These are phyloP conservation scores for Aspergillus campestris DNA, from an alignment of 495 filamentous ascomycete genomes.

Conservation along the genomic window DNA sequence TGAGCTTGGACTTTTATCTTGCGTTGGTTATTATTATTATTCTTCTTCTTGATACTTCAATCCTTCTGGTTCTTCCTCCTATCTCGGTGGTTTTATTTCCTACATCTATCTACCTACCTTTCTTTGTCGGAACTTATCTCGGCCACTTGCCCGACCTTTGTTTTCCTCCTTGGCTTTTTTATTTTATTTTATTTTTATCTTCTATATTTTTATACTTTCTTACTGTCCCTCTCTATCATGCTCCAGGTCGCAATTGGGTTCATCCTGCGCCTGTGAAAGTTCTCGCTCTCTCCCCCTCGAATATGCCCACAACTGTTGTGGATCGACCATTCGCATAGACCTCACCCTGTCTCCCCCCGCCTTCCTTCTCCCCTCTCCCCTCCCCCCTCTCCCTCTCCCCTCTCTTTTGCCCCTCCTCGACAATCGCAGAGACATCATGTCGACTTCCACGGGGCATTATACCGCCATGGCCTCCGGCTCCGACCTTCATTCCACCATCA, in stretches of 20 bases:
- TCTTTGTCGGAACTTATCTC: too few relatives aligned
- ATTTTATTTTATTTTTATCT: not conserved
- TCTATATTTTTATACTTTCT: not conserved
- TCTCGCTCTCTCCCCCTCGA: too few relatives aligned
- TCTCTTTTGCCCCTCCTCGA: constrained; percentile 2
- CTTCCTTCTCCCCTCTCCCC: constrained; percentile 6
- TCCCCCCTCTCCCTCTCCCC: constrained; percentile 2
- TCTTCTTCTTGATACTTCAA: too few relatives aligned
- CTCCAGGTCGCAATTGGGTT: too few relatives aligned
- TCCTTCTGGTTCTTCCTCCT: too few relatives aligned
- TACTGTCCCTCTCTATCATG: too few relatives aligned
- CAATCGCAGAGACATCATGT: constrained; percentile 29
- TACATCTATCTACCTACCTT: too few relatives aligned
- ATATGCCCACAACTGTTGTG: constrained; percentile 1
- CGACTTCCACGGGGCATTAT: constrained; percentile 21
- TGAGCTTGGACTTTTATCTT: too few relatives aligned
- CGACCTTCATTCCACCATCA: constrained; percentile 32
- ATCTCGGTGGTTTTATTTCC: too few relatives aligned
- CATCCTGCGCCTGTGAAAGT: too few relatives aligned
- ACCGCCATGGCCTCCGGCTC: constrained; percentile 26
- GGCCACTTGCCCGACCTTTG: not conserved
- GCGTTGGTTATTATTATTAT: too few relatives aligned
- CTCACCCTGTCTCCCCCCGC: constrained; percentile 1
- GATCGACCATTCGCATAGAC: not conserved
- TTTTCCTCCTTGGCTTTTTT: not conserved